These are phyloP conservation scores for Neckera pumila DNA, from an alignment of 225 moss, liverwort and hornwort species.

Conservation along the genomic window DNA sequence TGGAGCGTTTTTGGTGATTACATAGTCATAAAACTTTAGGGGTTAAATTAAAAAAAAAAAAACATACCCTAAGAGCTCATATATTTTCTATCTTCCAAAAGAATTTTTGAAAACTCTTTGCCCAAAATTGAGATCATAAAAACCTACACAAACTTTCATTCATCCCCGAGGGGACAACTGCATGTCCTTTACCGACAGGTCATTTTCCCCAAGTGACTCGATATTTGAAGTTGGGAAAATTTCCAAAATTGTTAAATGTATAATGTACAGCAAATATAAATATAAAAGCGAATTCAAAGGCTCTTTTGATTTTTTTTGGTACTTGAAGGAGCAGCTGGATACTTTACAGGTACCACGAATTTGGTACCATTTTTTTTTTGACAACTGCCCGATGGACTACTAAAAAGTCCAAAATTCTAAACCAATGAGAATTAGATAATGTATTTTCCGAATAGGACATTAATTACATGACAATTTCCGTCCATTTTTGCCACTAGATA, in stretches of 20 bases:
- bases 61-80: rapidly evolving
- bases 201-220: neutral
- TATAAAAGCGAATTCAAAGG: neutral
- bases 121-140: neutral
- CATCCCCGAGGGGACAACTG: rapidly evolving
- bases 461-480: neutral
- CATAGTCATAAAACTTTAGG: too few relatives aligned
- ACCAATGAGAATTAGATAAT: neutral
- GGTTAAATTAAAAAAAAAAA: neutral
- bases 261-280: neutral
- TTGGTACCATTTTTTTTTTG: too few relatives aligned
- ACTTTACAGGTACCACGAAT: neutral
- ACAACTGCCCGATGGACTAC: neutral
- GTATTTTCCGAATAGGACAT: too few relatives aligned
- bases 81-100: neutral
- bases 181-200: too few relatives aligned
- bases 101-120: rapidly evolving
- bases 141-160: neutral
- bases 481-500: neutral
- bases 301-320: neutral
- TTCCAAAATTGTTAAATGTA: neutral
- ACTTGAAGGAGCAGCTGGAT: neutral
- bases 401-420: neutral
- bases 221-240: neutral
- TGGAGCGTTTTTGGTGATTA: too few relatives aligned